Evolutionary conservation across 2,329 filamentous ascomycete species (phyloP).

Genomic region (Aschersonia sp.): DNA sequence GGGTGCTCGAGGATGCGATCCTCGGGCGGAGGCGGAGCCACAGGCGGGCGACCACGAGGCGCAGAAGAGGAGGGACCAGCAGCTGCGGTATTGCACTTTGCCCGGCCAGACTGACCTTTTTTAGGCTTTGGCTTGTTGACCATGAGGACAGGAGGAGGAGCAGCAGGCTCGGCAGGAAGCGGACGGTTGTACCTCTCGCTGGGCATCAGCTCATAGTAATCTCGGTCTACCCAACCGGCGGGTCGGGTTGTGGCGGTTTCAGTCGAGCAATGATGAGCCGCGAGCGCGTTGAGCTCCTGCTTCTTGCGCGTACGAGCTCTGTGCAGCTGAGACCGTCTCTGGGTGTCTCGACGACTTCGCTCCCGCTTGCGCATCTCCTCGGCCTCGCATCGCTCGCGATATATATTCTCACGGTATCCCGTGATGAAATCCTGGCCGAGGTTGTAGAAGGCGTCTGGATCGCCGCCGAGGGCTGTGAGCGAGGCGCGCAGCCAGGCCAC

Average conservation of each 20-base stretch:
- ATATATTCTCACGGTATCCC: neutral
- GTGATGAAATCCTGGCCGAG: neutral
- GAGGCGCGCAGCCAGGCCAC: conserved; percentile 4
- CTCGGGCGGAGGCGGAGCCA: too few relatives aligned
- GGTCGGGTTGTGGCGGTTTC: neutral
- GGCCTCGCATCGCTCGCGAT: neutral
- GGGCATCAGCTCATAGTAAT: too few relatives aligned
- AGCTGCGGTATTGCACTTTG: too few relatives aligned
- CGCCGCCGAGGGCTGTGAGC: conserved; percentile 1
- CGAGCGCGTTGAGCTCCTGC: conserved; percentile 2
- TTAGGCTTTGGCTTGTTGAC: too few relatives aligned
- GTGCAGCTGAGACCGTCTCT: neutral
- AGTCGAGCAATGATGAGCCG: conserved; percentile 1
- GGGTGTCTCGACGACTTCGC: neutral
- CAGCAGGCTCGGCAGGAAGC: too few relatives aligned
- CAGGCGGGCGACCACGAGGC: too few relatives aligned
- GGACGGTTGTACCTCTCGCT: too few relatives aligned
- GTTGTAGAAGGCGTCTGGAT: conserved; percentile 1
- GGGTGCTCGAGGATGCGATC: too few relatives aligned
- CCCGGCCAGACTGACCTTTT: too few relatives aligned
- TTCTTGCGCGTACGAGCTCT: conserved; percentile 3
- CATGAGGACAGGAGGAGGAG: too few relatives aligned
- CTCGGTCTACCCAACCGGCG: too few relatives aligned
- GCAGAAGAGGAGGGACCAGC: too few relatives aligned
- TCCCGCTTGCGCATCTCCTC: conserved; percentile 2